Conservation (phyloP, 352 stramenopile species). For the Saprolegnia parasitica region DNA sequence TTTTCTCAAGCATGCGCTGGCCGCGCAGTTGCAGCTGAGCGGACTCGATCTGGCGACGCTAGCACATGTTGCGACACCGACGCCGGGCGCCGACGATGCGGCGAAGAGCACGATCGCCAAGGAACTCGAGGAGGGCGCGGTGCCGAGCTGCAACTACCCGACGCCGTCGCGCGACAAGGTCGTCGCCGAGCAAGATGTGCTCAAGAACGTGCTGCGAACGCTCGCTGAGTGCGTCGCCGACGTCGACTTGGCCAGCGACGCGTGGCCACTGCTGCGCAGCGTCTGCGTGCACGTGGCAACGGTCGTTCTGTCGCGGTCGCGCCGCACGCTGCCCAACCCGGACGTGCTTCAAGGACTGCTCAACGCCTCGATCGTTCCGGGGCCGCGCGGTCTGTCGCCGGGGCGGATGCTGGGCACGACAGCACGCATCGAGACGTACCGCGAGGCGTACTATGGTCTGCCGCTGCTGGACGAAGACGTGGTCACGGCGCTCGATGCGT, state of each 20-base stretch:
- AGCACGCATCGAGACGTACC: constrained; percentile 72
- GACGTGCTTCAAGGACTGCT: constrained; percentile 63
- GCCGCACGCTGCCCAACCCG: constrained; percentile 56
- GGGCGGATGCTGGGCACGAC: constrained; percentile 71
- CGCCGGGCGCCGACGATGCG: constrained; percentile 36
- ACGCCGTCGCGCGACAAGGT: constrained; percentile 14
- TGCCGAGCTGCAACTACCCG: constrained; percentile 3
- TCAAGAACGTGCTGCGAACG: constrained; percentile 50
- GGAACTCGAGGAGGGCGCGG: constrained; percentile 11
- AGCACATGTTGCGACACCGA: constrained; percentile 12
- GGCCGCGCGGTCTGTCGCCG: constrained; percentile 70
- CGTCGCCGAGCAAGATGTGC: constrained; percentile 38
- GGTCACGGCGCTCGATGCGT: constrained; percentile 50
- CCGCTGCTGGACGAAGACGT: constrained; percentile 45
- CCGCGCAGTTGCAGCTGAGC: constrained; percentile 54
- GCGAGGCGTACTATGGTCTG: constrained; percentile 67
- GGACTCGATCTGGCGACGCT: neutral
- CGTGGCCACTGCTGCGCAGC: constrained; percentile 47
- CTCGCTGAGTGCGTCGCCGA: constrained; percentile 75
- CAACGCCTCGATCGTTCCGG: constrained; percentile 66
- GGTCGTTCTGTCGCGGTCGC: constrained; percentile 43
- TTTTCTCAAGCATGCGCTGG: constrained; percentile 53
- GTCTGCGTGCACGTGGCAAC: constrained; percentile 58
- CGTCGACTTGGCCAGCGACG: constrained; percentile 59
- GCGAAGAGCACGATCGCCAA: constrained; percentile 25